These are phyloP conservation scores for Aspergillus panamensis DNA, from an alignment of 495 filamentous ascomycete genomes.

Conservation along the genomic window DNA sequence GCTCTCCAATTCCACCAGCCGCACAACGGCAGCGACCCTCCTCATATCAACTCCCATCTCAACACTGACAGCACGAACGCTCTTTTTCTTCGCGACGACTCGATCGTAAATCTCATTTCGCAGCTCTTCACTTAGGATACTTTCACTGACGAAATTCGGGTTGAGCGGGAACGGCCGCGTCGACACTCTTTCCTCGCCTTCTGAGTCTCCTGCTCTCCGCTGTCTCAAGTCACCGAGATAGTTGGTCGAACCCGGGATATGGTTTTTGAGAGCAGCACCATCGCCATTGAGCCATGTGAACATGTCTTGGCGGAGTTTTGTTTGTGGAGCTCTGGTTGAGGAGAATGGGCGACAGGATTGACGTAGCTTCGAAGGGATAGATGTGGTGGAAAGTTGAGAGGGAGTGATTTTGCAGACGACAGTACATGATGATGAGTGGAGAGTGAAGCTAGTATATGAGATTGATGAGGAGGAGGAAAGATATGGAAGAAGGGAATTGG, in stretches of 20 bases:
- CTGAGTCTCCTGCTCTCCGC: constrained; percentile 18
- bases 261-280: constrained; percentile 54
- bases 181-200: constrained; percentile 17
- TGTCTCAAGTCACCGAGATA: constrained; percentile 52
- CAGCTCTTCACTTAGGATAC: constrained; percentile 72
- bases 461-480: constrained; percentile 29
- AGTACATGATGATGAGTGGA: constrained; percentile 13
- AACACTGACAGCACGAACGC: constrained; percentile 74
- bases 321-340: constrained; percentile 40
- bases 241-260: constrained; percentile 58
- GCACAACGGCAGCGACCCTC: constrained; percentile 81
- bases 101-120: constrained; percentile 70
- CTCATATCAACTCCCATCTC: constrained; percentile 76
- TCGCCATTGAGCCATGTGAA: constrained; percentile 63
- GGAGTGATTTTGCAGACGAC: constrained; percentile 13
- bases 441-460: constrained; percentile 4
- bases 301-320: constrained; percentile 54
- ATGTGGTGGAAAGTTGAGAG: constrained; percentile 17
- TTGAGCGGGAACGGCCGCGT: constrained; percentile 72
- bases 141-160: constrained; percentile 61
- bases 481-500: constrained; percentile 40
- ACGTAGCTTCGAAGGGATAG: constrained; percentile 8
- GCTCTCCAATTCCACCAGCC: constrained; percentile 85
- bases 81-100: constrained; percentile 60
- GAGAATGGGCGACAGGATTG: constrained; percentile 45